Conservation (phyloP, 129 eudicot genomes). For the Chrysanthemum makinoi region DNA sequence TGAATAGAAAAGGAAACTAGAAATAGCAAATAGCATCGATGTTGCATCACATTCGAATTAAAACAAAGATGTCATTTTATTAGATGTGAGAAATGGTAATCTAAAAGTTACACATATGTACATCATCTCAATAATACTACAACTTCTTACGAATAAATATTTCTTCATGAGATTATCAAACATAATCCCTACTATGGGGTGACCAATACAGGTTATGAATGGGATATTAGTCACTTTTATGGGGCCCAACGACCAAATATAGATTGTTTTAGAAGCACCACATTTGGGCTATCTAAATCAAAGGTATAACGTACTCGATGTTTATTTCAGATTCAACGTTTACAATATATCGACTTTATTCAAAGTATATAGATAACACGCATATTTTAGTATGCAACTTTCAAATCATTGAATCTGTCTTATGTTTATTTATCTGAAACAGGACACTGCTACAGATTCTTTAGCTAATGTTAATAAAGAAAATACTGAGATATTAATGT, state of each 20-base stretch:
- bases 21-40: conserved; percentile 36
- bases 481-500: conserved; percentile 82
- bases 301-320: conserved; percentile 43
- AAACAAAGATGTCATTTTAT: conserved; percentile 44
- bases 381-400: neutral
- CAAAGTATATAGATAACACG: neutral
- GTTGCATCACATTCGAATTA: conserved; percentile 29
- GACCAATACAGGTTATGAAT: conserved; percentile 71
- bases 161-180: too few species aligned
- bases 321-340: neutral
- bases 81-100: conserved; percentile 98
- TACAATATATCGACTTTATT: neutral
- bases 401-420: neutral
- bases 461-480: conserved; percentile 80
- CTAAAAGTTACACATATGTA: too few species aligned
- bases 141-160: too few species aligned
- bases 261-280: conserved; percentile 88
- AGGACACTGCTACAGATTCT: conserved; percentile 82
- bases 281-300: conserved; percentile 74
- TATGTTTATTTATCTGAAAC: conserved; percentile 20
- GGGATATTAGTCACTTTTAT: conserved; percentile 94
- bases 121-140: neutral
- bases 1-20: conserved; percentile 73
- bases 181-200: too few species aligned
- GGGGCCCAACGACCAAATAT: conserved; percentile 94